These are phyloP conservation scores for Tulasnella sp. DNA, from an alignment of 768 basidiomycete species.

Conservation along the genomic window DNA sequence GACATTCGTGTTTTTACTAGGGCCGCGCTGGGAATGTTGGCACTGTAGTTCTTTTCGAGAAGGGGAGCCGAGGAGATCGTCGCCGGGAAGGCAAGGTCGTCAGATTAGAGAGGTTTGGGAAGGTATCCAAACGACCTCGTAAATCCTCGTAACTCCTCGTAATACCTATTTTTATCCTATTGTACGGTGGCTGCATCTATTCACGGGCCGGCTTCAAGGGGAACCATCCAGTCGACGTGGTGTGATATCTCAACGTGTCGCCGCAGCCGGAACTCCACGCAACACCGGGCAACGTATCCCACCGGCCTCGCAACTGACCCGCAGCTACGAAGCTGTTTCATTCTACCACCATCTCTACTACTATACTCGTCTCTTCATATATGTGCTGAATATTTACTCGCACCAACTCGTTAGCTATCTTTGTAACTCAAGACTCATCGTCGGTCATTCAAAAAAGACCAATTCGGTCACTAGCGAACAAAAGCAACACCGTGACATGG, in stretches of 20 bases:
- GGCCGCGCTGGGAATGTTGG: slow-evolving; percentile 39
- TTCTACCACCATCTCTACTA: not conserved
- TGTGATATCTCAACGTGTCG: not conserved
- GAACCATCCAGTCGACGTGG: too few species aligned
- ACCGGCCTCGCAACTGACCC: not conserved
- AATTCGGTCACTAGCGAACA: not conserved
- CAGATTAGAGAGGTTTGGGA: not conserved
- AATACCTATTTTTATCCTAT: too few species aligned
- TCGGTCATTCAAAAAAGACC: not conserved
- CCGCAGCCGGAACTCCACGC: not conserved
- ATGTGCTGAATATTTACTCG: not conserved
- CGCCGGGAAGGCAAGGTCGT: not conserved
- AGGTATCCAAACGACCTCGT: not conserved
- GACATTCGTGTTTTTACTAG: not conserved
- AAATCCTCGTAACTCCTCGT: not conserved
- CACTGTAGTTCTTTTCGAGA: slow-evolving; percentile 67
- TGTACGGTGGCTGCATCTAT: too few species aligned
- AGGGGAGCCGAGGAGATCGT: slow-evolving; percentile 22
- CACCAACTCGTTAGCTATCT: not conserved
- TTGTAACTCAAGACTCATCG: not conserved
- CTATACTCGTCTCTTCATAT: not conserved
- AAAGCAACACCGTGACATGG: not conserved
- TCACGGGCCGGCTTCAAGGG: too few species aligned
- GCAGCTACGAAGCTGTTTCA: not conserved
- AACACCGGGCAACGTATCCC: not conserved